A percentile compares a stretch with the other conserved stretches of the same genome.
phyloP scores from a whole-genome alignment of 106 monocot genomes.

The Allium sativum region DNA sequence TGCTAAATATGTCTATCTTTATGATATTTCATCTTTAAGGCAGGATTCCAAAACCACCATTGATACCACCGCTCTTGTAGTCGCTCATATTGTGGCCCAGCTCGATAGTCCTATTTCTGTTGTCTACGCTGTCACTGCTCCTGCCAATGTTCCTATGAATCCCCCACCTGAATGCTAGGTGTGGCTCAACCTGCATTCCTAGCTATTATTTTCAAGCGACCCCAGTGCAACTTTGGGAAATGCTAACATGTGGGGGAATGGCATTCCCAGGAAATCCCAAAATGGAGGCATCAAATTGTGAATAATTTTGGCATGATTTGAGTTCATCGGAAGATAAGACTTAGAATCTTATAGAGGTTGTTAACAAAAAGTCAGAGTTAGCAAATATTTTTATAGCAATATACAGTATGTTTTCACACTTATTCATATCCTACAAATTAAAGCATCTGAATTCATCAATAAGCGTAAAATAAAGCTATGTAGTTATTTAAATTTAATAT shows the following conservation, averaged over 20 bases:
- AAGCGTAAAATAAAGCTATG: no score
- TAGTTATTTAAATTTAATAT: no score
- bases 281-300: no score
- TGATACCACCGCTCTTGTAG: constrained; percentile 45
- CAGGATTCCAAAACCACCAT: constrained; percentile 48
- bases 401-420: no score
- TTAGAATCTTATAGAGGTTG: no score
- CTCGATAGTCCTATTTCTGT: constrained; percentile 47
- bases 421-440: no score
- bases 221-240: constrained; percentile 7
- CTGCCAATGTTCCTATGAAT: constrained; percentile 36
- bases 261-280: no score
- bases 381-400: no score
- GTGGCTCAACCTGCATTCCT: constrained; percentile 1
- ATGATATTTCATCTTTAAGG: constrained; percentile 23
- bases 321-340: no score
- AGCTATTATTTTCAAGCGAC: neutral
- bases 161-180: constrained; percentile 27
- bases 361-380: no score
- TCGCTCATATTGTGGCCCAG: constrained; percentile 28
- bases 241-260: neutral
- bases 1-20: constrained; percentile 9
- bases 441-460: no score
- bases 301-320: no score
- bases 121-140: constrained; percentile 43